Evolutionary conservation across 2,329 filamentous ascomycete genomes (phyloP), one percentile per base, ranked within the genome.

Genomic region (Ploettnerulaceae sp.): DNA sequence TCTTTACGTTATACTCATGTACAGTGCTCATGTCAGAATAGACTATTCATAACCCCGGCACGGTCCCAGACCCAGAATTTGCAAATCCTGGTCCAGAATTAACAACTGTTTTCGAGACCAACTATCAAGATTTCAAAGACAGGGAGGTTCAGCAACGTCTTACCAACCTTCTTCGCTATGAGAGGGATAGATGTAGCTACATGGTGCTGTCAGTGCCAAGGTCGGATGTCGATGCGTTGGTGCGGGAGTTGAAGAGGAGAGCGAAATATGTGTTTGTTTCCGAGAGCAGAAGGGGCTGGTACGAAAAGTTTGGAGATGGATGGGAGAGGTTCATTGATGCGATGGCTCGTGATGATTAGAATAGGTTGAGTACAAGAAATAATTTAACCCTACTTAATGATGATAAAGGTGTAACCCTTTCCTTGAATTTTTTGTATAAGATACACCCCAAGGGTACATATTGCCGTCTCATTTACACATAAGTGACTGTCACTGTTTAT

Each of bases 11-110:
- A n/a, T n/a, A n/a, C n/a, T n/a, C n/a, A n/a, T n/a, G n/a, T n/a
- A n/a, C n/a, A n/a, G n/a, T n/a, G n/a, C n/a, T n/a, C n/a, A n/a
- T n/a, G n/a, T n/a, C n/a, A n/a, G n/a, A n/a, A 18, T 15, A 53
- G 51, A 36, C 45, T 7, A 51, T 53, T 38, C 45, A 53, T 32
- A 53, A 53, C 20, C 51, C 51, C 8, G 51, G 51, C 11, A 53
- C 51, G 2, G 37, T 53, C 11, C 51, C 51, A 21, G 51, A 50
- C 20, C 9, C 38, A 8, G 47, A 47, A 11, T 46, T 37, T 31
- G 39, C 39, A 9, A 34, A 38, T 7, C 39, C 45, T 8, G 39
- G 45, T 8, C 51, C 51, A 2, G 51, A 53, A 22, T 38, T 53
- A 15, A 47, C 35, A 25, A 50, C 50, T 7, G 45, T 51, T 7